Percentiles rank a stretch among this genome's conserved stretches.
Evolutionary conservation across 345 rosid genomes (phyloP).

Genomic region (Raphanus raphanistrum): DNA sequence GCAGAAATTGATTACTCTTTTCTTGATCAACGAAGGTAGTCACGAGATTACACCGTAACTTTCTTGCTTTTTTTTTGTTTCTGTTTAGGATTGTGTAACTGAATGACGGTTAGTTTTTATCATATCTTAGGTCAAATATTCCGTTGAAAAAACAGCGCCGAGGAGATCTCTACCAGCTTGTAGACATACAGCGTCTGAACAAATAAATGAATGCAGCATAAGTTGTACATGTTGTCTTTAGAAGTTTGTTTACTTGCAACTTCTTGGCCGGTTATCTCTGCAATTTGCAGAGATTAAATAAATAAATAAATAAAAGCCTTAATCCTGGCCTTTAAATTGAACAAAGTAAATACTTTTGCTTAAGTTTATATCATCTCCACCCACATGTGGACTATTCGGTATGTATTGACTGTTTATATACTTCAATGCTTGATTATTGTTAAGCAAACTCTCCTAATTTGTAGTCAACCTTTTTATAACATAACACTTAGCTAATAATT

Average conservation of each 20-base stretch:
- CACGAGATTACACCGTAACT: not conserved
- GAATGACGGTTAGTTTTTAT: not conserved
- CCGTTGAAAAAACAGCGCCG: constrained; percentile 69
- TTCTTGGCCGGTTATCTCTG: not conserved
- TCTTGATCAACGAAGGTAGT: constrained; percentile 73
- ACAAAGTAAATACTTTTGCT: too few species aligned
- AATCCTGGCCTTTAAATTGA: too few species aligned
- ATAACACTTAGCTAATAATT: too few species aligned
- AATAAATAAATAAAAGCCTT: not conserved
- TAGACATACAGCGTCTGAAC: constrained; percentile 60
- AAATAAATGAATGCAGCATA: constrained; percentile 25
- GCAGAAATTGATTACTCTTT: constrained; percentile 84
- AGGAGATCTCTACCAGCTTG: constrained; percentile 84
- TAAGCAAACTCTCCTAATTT: too few species aligned
- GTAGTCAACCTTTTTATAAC: too few species aligned
- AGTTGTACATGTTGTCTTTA: not conserved
- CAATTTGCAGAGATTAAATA: not conserved
- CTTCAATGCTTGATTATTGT: too few species aligned
- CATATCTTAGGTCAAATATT: constrained; percentile 58
- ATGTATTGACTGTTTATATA: too few species aligned
- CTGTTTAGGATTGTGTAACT: not conserved
- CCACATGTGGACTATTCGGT: too few species aligned
- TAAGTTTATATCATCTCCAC: too few species aligned
- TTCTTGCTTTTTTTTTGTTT: not conserved
- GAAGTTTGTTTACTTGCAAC: not conserved